Evolutionary conservation across 2,329 filamentous ascomycete species (phyloP), one percentile per base, ranked within the genome.

Genomic region (Rutstroemia sydowiana): DNA sequence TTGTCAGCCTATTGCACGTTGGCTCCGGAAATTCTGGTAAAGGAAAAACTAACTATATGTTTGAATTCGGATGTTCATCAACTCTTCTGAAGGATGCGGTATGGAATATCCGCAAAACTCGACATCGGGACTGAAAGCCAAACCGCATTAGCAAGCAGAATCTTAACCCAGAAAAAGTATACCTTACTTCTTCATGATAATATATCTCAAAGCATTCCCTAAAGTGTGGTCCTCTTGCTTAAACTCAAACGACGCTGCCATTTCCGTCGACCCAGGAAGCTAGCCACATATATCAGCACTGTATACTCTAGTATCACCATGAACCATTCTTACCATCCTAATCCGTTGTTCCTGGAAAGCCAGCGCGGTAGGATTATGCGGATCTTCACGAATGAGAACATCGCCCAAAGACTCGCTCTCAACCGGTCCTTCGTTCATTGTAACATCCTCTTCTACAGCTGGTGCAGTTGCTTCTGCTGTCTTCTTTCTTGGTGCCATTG

Each of bases 41-140:
- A 16, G 16, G 23, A 10, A 36, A 32, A 16, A 70, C 82, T 67
- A 74, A 95, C 92, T 88, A 65, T 93, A 97, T 60, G 92, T 98
- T 71, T 98, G 93, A 57, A 98, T 97, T 64, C 93, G 82, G 56
- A 98, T 75, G 66, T 97, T 95, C 92, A 98, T 95, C 72, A 95
- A 93, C 37, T 84, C 75, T 71, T 98, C 93, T 36, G 91, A 95
- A 46, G 93, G 93, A 71, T 98, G 93, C 28, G 93, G 93, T 56
- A 98, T 97, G 7, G 92, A 88, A 70, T 98, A 98, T 55, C 92
- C 93, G 71, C 93, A 97, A 72, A 98, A 96, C 69, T 98, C 93
- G 55, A 98, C 93, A 58, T 93, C 83, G 28, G 93, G 92, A 69
- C 92, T 97, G 59, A 48, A 48, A 20, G 21, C 28, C 32, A 18